Evolutionary conservation across 2,329 filamentous ascomycete genomes (phyloP), one percentile per base, ranked within the genome.

Genomic region (Diaporthe nobilis): DNA sequence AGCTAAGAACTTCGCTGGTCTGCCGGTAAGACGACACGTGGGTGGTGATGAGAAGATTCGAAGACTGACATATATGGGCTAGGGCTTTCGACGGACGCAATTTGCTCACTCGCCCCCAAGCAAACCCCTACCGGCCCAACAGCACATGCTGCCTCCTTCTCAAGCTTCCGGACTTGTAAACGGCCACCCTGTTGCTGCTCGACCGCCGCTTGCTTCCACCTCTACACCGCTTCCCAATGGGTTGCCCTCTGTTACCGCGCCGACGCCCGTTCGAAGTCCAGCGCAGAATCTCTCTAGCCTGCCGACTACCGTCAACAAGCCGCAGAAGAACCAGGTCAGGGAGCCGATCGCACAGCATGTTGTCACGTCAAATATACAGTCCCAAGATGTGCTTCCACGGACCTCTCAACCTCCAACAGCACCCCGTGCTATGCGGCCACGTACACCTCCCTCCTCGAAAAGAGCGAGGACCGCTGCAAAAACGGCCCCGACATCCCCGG

Each of bases 401-500:
- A 4, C 31, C 31, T 47, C 31, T 9, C 31, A 25, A 6, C 25
- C n/a, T 28, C 31, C 39, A 67, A n/a, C 31, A 39, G 15, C 73
- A n/a, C 31, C 70, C 17, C 28, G 51, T n/a, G 34, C 12, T 6
- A 12, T 37, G 37, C 67, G n/a, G 10, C 42, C 74, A 49, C 31
- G 20, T 42, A 73, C 74, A 51, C 58, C 74, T 31, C 60, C 70
- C 15, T 82, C 37, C 79, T 86, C 20, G 77, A 79, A 72, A 71
- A 72, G 17, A 80, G 79, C 0, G 71, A 85, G 20, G 44, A 76
- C 2, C 42, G 76, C n/a, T n/a, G 51, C 67, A 8, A 60, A 47
- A 37, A 58, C 28, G 9, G 60, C 49, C 20, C 49, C 72, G 7
- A 77, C 76, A 17, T 74, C 76, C 15, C 76, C 76, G 28, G 68